Evolutionary conservation across 805 yeast genomes (phyloP).

Genomic region (Metschnikowia aberdeeniae): DNA sequence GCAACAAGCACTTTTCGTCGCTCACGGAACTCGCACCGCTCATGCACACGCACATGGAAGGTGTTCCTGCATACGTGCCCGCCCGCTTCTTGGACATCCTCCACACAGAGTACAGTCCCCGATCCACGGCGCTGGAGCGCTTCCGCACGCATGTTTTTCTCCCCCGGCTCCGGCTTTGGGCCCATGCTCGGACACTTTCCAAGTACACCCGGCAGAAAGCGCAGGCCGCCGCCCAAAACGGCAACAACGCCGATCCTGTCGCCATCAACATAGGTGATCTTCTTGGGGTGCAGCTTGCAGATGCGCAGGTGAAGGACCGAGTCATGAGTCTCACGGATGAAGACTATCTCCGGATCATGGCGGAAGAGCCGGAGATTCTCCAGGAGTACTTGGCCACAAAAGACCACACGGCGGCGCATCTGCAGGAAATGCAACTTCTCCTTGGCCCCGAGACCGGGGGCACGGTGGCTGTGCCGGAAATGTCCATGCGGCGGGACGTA

Average conservation of each 20-base stretch:
- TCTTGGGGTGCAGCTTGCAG: background rate
- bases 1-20: constrained; percentile 33
- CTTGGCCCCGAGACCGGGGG: background rate
- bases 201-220: constrained; percentile 23
- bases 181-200: constrained; percentile 6
- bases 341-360: constrained; percentile 27
- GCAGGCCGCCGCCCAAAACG: constrained; percentile 12
- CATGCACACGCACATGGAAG: constrained; percentile 41
- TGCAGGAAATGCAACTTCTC: constrained; percentile 16
- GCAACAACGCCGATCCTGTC: background rate
- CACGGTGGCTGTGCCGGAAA: background rate
- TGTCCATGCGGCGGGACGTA: constrained; percentile 1
- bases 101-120: constrained; percentile 42
- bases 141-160: constrained; percentile 6
- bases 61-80: constrained; percentile 55
- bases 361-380: constrained; percentile 21
- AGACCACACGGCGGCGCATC: constrained; percentile 26
- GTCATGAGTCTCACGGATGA: constrained; percentile 13
- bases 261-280: background rate
- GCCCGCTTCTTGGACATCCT: constrained; percentile 37
- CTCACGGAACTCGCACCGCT: constrained; percentile 40
- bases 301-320: background rate
- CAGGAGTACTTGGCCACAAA: constrained; percentile 23
- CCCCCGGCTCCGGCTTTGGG: constrained; percentile 17
- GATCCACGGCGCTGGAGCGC: constrained; percentile 3